Evolutionary conservation across 192 early-diverging fungal genomes (phyloP).

Genomic region (Podila clonocystis): DNA sequence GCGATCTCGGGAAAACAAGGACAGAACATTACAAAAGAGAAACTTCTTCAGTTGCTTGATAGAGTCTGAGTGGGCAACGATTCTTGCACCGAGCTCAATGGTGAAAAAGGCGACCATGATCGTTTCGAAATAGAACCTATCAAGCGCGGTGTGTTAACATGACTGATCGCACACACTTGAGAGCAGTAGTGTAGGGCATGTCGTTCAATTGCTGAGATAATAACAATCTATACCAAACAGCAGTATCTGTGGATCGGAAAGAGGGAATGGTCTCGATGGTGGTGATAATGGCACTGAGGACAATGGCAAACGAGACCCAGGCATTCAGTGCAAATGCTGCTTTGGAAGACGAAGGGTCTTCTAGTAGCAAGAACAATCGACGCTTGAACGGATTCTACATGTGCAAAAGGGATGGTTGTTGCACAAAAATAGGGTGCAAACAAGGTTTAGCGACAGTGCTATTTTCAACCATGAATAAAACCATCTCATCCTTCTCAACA

Average conservation of each 20-base stretch:
- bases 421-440: conserved; percentile 2
- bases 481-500: background rate
- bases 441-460: background rate
- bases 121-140: conserved; percentile 71
- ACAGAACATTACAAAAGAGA: conserved; percentile 40
- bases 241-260: conserved; percentile 61
- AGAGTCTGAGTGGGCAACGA: conserved; percentile 75
- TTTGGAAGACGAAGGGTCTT: conserved; percentile 74
- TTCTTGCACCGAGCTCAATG: conserved; percentile 71
- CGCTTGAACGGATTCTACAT: conserved; percentile 55
- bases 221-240: conserved; percentile 50
- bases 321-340: conserved; percentile 75
- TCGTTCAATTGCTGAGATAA: too few relatives aligned
- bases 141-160: background rate
- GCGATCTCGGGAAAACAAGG: background rate
- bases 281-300: conserved; percentile 73
- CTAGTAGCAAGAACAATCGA: conserved; percentile 71
- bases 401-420: background rate
- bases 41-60: conserved; percentile 65
- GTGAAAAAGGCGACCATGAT: conserved; percentile 76
- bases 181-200: background rate
- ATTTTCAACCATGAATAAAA: background rate
- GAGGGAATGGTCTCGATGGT: conserved; percentile 84
- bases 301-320: conserved; percentile 76
- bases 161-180: background rate